These are phyloP conservation scores for Nothophaeocryptopus gaeumannii DNA, from an alignment of 2,329 filamentous ascomycete species.

Conservation along the genomic window DNA sequence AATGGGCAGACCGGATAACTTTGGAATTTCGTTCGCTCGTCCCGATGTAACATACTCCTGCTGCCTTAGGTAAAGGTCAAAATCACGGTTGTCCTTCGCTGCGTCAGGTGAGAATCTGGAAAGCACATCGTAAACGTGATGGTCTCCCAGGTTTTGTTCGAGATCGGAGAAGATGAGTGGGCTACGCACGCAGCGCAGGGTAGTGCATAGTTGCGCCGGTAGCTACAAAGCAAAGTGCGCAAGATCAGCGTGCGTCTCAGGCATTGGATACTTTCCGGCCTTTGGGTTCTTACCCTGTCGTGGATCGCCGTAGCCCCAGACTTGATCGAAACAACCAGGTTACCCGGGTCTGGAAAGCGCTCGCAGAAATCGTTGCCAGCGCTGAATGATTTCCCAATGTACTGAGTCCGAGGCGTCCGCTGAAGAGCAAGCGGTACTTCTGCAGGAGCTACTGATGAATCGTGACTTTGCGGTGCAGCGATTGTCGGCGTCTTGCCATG, in stretches of 20 bases:
- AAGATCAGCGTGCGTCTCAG: too few relatives aligned
- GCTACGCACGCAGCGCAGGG: constrained; percentile 49
- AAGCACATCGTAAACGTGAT: constrained; percentile 30
- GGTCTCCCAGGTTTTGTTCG: constrained; percentile 41
- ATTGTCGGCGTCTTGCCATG: too few relatives aligned
- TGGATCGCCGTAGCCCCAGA: constrained; percentile 56
- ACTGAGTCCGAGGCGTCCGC: neutral
- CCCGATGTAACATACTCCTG: constrained; percentile 21
- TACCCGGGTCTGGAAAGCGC: constrained; percentile 30
- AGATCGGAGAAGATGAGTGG: constrained; percentile 52
- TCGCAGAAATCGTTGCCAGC: neutral
- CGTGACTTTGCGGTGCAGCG: too few relatives aligned
- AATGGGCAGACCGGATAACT: constrained; percentile 14
- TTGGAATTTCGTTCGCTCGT: constrained; percentile 16
- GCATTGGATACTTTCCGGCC: too few relatives aligned
- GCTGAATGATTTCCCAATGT: neutral
- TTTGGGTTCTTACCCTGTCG: constrained; percentile 35
- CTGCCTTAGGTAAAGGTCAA: constrained; percentile 25
- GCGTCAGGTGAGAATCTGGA: constrained; percentile 23
- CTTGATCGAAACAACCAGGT: constrained; percentile 55
- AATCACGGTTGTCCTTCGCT: constrained; percentile 20
- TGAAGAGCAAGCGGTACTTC: too few relatives aligned
- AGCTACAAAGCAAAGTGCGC: constrained; percentile 28
- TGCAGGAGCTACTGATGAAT: too few relatives aligned
- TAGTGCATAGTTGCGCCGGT: constrained; percentile 51